These are phyloP conservation scores for Incumbomyces delicatus DNA, from an alignment of 2,329 filamentous ascomycete species.

Conservation along the genomic window DNA sequence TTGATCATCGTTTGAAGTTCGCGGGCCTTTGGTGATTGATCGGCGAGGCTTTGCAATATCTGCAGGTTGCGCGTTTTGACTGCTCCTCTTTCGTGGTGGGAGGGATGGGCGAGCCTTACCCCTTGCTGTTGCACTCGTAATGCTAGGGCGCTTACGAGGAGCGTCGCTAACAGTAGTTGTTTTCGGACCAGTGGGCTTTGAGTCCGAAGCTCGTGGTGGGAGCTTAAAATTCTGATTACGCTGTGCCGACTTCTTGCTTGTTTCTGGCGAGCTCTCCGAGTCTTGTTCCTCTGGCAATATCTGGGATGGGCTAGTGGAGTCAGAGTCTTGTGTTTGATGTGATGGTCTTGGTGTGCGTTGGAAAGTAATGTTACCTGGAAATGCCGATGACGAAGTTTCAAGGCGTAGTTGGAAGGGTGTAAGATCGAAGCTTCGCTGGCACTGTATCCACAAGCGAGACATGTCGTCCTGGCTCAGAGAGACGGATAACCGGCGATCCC, in stretches of 20 bases:
- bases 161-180: neutral
- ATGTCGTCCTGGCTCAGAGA: slow-evolving; percentile 32
- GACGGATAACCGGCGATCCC: slow-evolving; percentile 28
- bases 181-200: neutral
- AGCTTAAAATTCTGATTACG: neutral
- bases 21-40: slow-evolving; percentile 1
- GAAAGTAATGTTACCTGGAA: neutral
- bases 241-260: neutral
- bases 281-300: neutral
- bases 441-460: slow-evolving; percentile 30
- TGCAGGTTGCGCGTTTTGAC: neutral
- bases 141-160: slow-evolving; percentile 4
- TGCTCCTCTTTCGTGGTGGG: slow-evolving; percentile 2
- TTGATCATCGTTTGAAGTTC: neutral
- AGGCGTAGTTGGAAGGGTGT: slow-evolving; percentile 20
- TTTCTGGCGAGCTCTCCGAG: neutral
- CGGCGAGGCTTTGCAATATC: neutral
- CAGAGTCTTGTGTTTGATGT: neutral
- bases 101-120: slow-evolving; percentile 4
- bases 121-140: slow-evolving; percentile 7
- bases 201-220: neutral
- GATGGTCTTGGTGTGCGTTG: neutral
- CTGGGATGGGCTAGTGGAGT: neutral
- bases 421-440: slow-evolving; percentile 27
- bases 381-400: neutral